Base-by-base conservation (phyloP, 2,329 filamentous ascomycete genomes). In the Ambrosiella xylebori region DNA sequence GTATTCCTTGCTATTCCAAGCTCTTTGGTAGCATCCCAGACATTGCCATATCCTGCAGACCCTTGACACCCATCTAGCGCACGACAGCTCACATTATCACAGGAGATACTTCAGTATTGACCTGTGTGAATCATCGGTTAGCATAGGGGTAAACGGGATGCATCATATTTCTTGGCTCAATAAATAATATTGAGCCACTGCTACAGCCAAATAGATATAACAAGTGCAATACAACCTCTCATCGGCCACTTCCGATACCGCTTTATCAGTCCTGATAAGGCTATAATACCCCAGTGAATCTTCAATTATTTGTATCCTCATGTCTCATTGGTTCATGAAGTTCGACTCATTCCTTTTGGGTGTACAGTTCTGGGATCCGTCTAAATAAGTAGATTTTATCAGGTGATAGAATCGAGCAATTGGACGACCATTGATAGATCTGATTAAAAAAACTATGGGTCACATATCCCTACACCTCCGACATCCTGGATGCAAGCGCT, bases 381-480 rank as follows among this genome's bases (percentile, higher is more conserved):
- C 39, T 15, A 12, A 15, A 12, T 35, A 51, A 19, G 15, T 54
- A 44, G 49, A 54, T 58, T 58, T 53, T 7, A 58, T 58, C 40
- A 54, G 57, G 57, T 58, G 40, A 58, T 58, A 35, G 57, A 54
- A 54, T 58, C 51, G 40, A 58, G 50, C 57, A 58, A 58, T 54
- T 40, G 7, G 35, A 41, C 52, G n/a, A 41, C 36, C 2, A 54
- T 11, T 27, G 11, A 54, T 54, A 38, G 8, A 54, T 41, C 51
- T 54, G 35, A 54, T 54, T 54, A 54, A 1, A 54, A 12, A 13
- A 39, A 15, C 13, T 15, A 54, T 39, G 35, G 12, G 35, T 5
- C 27, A 3, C 4, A 3, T 5, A 27, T 27, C 27, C 27, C 27
- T 27, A 27, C 27, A 27, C 3, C 27, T 3, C 27, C 3, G 27